Evolutionary conservation across 2,329 filamentous ascomycete genomes (phyloP).

Genomic region (Sclerotinia glacialis): DNA sequence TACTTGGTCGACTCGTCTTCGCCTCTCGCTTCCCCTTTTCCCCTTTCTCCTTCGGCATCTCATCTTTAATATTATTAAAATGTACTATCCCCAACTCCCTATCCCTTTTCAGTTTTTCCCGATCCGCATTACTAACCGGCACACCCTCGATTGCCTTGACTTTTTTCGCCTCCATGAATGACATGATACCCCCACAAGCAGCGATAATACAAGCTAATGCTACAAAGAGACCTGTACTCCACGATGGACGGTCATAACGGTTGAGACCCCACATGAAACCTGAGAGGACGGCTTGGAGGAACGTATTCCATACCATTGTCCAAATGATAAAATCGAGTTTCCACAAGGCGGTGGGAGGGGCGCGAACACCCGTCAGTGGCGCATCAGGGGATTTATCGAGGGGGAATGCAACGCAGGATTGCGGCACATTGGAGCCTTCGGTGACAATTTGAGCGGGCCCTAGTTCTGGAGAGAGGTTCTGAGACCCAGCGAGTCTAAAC

Average conservation of each 20-base stretch:
- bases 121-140: conserved; percentile 56
- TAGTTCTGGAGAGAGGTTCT: conserved; percentile 52
- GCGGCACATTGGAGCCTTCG: conserved; percentile 41
- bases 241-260: conserved; percentile 69
- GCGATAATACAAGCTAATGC: conserved; percentile 69
- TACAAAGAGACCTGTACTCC: conserved; percentile 78
- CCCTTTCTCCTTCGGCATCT: conserved; percentile 47
- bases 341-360: conserved; percentile 65
- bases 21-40: conserved; percentile 25
- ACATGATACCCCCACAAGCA: conserved; percentile 64
- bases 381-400: conserved; percentile 59
- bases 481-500: conserved; percentile 69
- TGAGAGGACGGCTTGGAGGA: conserved; percentile 70
- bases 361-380: conserved; percentile 69
- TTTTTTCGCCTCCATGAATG: conserved; percentile 67
- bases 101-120: conserved; percentile 50
- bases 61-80: conserved; percentile 56
- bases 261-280: conserved; percentile 83
- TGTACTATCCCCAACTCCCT: conserved; percentile 56
- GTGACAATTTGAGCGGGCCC: conserved; percentile 53
- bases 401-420: conserved; percentile 60
- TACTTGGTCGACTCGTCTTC: background rate
- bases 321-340: conserved; percentile 78
- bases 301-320: conserved; percentile 75
- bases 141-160: conserved; percentile 73